phyloP scores from a whole-genome alignment of 305 asterid species.

The Rubia tinctorum region DNA sequence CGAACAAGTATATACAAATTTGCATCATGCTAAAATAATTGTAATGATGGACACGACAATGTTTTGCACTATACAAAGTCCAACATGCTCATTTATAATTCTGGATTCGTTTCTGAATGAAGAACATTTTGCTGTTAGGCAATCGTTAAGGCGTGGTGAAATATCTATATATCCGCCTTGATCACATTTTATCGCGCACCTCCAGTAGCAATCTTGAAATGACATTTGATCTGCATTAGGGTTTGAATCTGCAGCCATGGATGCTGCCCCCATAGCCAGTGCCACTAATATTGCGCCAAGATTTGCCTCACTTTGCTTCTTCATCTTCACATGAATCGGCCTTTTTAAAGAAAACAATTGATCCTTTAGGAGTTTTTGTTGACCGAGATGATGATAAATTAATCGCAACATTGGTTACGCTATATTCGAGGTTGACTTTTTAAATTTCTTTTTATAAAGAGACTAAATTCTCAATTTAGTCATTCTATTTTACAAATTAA shows the following conservation, averaged over 20 bases:
- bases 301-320: background rate
- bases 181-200: background rate
- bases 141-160: background rate
- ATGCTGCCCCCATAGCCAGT: background rate
- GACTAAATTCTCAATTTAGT: too few species aligned
- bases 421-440: background rate
- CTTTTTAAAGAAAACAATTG: background rate
- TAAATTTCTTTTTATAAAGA: too few species aligned
- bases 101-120: background rate
- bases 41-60: background rate
- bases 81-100: background rate
- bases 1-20: background rate
- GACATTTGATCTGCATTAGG: background rate
- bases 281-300: background rate
- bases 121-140: background rate
- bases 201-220: background rate
- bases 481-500: background rate
- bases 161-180: background rate
- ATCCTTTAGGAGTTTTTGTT: background rate
- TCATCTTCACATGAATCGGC: background rate
- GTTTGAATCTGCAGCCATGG: background rate
- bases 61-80: background rate
- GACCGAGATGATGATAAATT: background rate
- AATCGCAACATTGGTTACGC: background rate
- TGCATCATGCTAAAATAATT: background rate